Evolutionary conservation across 768 basidiomycete genomes (phyloP).

Genomic region (Trametopsis cervina): DNA sequence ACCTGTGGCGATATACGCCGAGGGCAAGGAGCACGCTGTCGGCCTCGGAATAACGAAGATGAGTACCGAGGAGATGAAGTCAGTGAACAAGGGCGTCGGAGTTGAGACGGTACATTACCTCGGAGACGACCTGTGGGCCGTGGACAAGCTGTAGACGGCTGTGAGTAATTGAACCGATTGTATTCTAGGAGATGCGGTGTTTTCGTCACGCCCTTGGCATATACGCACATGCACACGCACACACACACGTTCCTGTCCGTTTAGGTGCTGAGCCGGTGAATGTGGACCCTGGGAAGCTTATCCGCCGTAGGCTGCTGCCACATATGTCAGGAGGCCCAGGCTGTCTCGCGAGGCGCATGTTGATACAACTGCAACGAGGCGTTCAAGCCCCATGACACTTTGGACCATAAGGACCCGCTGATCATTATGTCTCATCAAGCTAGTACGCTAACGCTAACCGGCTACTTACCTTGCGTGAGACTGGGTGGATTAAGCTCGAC

Average conservation of each 20-base stretch:
- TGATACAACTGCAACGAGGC: too few relatives aligned
- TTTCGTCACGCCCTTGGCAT: too few relatives aligned
- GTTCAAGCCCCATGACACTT: too few relatives aligned
- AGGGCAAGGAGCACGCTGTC: constrained; percentile 88
- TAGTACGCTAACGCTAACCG: too few relatives aligned
- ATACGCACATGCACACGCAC: too few relatives aligned
- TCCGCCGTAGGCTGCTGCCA: neutral
- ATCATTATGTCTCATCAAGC: too few relatives aligned
- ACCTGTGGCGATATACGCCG: constrained; percentile 88
- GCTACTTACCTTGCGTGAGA: neutral
- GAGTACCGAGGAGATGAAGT: constrained; percentile 80
- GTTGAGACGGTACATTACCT: constrained; percentile 84
- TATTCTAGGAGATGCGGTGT: neutral
- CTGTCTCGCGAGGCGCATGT: too few relatives aligned
- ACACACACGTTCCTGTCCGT: too few relatives aligned
- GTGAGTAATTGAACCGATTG: too few relatives aligned
- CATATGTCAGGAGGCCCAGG: too few relatives aligned
- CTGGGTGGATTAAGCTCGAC: neutral
- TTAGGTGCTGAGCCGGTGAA: neutral
- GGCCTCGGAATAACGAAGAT: constrained; percentile 80
- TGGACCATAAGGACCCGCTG: too few relatives aligned
- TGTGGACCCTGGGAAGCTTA: neutral
- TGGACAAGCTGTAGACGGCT: constrained; percentile 11
- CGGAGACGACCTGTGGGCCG: constrained; percentile 83
- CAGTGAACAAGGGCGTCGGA: constrained; percentile 80